Conservation (phyloP, 306 rosid species). For the Castanea crenata region DNA sequence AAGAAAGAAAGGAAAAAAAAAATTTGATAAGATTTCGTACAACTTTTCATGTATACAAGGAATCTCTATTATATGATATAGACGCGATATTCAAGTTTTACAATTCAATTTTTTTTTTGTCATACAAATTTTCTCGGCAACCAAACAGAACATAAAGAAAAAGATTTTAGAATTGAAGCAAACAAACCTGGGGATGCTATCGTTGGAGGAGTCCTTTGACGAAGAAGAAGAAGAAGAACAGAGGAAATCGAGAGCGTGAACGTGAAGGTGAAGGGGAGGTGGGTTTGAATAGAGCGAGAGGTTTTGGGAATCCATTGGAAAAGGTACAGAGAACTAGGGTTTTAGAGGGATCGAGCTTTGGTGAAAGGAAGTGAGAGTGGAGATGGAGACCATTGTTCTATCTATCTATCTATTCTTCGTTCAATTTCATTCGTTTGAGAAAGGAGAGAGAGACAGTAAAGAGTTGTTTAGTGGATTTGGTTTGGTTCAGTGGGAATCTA, state of each 20-base stretch:
- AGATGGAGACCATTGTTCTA: slow-evolving; percentile 47
- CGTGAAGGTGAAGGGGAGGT: slow-evolving; percentile 29
- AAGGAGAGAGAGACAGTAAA: not conserved
- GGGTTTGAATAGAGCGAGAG: slow-evolving; percentile 23
- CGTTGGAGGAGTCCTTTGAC: slow-evolving; percentile 50
- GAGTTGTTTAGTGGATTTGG: not conserved
- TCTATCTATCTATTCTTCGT: not conserved
- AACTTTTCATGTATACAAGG: not conserved
- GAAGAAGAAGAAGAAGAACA: slow-evolving; percentile 54
- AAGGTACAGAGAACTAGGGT: slow-evolving; percentile 20
- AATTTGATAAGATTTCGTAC: not conserved
- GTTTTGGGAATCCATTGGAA: slow-evolving; percentile 19
- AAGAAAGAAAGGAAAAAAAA: not conserved
- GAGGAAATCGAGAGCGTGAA: slow-evolving; percentile 24
- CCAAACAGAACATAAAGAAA: not conserved
- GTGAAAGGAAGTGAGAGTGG: slow-evolving; percentile 35
- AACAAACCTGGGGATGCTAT: slow-evolving; percentile 57
- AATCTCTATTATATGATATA: no score
- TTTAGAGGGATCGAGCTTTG: slow-evolving; percentile 17
- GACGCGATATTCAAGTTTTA: no score
- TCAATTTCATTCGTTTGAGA: not conserved
- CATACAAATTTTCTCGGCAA: slow-evolving; percentile 2
- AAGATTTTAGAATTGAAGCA: not conserved
- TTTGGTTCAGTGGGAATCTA: not conserved
- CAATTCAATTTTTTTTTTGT: no score